Conservation (phyloP, 345 rosid species). For the Gossypium bickii region DNA sequence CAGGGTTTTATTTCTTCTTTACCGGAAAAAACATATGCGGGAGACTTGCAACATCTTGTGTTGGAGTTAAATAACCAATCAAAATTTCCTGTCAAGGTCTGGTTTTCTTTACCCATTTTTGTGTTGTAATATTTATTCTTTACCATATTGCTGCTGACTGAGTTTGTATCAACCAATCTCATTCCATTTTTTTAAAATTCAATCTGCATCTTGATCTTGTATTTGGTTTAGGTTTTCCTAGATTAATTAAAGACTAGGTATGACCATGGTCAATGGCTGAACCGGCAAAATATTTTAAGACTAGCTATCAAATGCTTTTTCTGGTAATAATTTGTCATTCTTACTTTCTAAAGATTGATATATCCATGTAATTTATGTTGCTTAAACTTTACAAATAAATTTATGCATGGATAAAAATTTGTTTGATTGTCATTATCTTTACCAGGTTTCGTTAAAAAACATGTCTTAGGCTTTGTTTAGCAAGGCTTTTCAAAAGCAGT, state of each 20-base stretch:
- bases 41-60: slow-evolving; percentile 67
- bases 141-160: neutral
- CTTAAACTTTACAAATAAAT: neutral
- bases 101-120: slow-evolving; percentile 7
- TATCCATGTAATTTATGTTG: neutral
- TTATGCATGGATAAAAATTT: neutral
- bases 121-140: slow-evolving; percentile 2
- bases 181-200: neutral
- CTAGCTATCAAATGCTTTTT: neutral
- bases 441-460: neutral
- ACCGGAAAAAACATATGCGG: slow-evolving; percentile 67
- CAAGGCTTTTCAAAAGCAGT: too few relatives aligned
- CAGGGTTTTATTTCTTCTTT: slow-evolving; percentile 60
- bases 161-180: neutral
- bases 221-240: neutral
- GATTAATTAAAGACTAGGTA: neutral
- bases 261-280: neutral
- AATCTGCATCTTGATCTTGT: neutral
- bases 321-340: neutral
- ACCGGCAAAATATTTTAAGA: neutral
- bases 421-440: neutral
- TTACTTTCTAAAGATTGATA: neutral
- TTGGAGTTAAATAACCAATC: slow-evolving; percentile 74
- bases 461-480: neutral
- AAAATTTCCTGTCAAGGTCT: slow-evolving; percentile 70